phyloP scores from a whole-genome alignment of 169 alveolate species.

The Cyclospora cayetanensis region DNA sequence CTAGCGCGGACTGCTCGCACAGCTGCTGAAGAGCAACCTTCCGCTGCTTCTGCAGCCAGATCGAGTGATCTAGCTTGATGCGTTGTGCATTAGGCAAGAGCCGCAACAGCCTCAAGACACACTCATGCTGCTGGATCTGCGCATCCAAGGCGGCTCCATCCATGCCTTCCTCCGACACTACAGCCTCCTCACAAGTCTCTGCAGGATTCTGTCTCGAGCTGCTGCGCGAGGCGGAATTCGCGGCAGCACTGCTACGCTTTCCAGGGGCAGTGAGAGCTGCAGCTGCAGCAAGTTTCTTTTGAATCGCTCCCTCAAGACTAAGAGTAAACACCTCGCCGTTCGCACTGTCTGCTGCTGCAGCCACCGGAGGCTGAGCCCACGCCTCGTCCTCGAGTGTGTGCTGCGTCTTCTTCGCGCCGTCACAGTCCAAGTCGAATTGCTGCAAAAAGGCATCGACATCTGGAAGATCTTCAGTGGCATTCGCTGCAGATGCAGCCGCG shows the following conservation, averaged over 20 bases:
- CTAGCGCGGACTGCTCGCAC: conserved; percentile 26
- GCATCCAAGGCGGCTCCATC: conserved; percentile 30
- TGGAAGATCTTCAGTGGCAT: conserved; percentile 5
- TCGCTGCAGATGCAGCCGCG: not conserved
- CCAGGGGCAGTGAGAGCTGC: conserved; percentile 4
- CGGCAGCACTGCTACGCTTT: not conserved
- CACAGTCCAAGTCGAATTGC: conserved; percentile 39
- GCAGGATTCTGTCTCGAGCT: not conserved
- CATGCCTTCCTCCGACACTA: not conserved
- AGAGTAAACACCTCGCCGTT: conserved; percentile 4
- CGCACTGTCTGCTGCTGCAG: conserved; percentile 19
- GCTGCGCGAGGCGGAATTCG: not conserved
- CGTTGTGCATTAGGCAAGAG: conserved; percentile 51
- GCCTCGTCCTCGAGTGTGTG: conserved; percentile 33
- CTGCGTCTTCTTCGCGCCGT: conserved; percentile 2
- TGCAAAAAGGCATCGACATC: not conserved
- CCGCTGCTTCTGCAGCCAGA: conserved; percentile 50
- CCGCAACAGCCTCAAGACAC: conserved; percentile 54
- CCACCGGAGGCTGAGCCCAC: conserved; percentile 23
- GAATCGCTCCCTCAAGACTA: conserved; percentile 21
- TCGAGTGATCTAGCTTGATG: conserved; percentile 49
- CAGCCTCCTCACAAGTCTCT: not conserved
- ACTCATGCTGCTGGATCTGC: conserved; percentile 57
- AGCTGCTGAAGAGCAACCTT: conserved; percentile 54
- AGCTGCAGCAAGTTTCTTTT: no score